Percentiles rank a stretch among this genome's conserved stretches.
These are phyloP conservation scores for Kalmusia sp. DNA, from an alignment of 2,329 filamentous ascomycete genomes.

Conservation along the genomic window DNA sequence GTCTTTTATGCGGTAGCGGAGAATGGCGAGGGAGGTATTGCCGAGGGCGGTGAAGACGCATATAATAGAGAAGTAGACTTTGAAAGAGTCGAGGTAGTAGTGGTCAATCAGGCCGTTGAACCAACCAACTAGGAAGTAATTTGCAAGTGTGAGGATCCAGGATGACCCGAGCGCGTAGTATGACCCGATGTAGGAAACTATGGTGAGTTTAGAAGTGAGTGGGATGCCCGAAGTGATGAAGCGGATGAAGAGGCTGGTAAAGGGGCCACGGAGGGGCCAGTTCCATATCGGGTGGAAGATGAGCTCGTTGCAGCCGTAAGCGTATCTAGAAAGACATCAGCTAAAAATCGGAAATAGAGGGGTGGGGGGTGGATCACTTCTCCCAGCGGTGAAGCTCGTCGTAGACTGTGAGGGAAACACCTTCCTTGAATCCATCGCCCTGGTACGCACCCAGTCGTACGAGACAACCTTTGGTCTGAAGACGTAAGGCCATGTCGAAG, in stretches of 20 bases:
- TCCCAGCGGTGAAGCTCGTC: slow-evolving; percentile 76
- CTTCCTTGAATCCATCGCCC: slow-evolving; percentile 74
- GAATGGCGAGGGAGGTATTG: slow-evolving; percentile 66
- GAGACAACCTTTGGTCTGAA: slow-evolving; percentile 72
- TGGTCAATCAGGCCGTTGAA: slow-evolving; percentile 78
- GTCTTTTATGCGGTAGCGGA: slow-evolving; percentile 68
- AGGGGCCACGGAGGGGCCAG: slow-evolving; percentile 68
- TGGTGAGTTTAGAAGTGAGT: slow-evolving; percentile 72
- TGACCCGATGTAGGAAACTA: slow-evolving; percentile 74
- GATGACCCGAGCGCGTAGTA: slow-evolving; percentile 75
- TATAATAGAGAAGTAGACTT: slow-evolving; percentile 69
- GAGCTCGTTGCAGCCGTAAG: slow-evolving; percentile 74
- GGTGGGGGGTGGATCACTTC: slow-evolving; percentile 51
- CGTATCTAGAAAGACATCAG: slow-evolving; percentile 49
- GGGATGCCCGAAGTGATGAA: slow-evolving; percentile 69
- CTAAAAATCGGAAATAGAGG: background rate
- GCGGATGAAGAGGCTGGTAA: slow-evolving; percentile 68
- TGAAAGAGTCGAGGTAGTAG: slow-evolving; percentile 79
- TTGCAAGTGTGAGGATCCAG: slow-evolving; percentile 70
- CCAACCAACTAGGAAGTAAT: slow-evolving; percentile 77
- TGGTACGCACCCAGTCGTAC: slow-evolving; percentile 75
- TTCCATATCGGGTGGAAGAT: slow-evolving; percentile 71
- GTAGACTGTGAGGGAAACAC: slow-evolving; percentile 75
- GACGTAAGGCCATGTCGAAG: slow-evolving; percentile 76
- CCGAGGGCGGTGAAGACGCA: slow-evolving; percentile 70